These are phyloP conservation scores for Fusarium sp. DNA, from an alignment of 2,329 filamentous ascomycete species.

Conservation along the genomic window DNA sequence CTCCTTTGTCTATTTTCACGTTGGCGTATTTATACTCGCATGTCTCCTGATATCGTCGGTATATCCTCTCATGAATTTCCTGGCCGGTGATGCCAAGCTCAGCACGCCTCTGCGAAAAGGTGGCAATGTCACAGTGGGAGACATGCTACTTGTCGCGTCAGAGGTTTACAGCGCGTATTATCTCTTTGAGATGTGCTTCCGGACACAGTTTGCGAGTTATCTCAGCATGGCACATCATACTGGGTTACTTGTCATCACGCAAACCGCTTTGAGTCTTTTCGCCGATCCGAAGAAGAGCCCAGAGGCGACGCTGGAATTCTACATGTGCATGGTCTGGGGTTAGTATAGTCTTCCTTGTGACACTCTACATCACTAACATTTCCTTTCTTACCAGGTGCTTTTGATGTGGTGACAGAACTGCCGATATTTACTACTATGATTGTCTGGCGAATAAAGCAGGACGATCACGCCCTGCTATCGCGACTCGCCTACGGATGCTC, in stretches of 20 bases:
- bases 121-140: slow-evolving; percentile 2
- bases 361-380: background rate
- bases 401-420: slow-evolving; percentile 21
- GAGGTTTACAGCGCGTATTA: slow-evolving; percentile 23
- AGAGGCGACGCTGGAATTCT: slow-evolving; percentile 20
- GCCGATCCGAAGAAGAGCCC: slow-evolving; percentile 3
- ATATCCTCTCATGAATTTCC: slow-evolving; percentile 9
- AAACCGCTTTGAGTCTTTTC: slow-evolving; percentile 18
- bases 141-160: slow-evolving; percentile 1
- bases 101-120: background rate
- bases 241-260: background rate
- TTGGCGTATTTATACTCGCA: slow-evolving; percentile 11
- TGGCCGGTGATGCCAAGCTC: slow-evolving; percentile 5
- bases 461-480: background rate
- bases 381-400: background rate
- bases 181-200: slow-evolving; percentile 22
- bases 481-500: slow-evolving; percentile 13
- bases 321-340: slow-evolving; percentile 34
- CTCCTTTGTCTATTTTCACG: slow-evolving; percentile 21
- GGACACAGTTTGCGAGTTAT: slow-evolving; percentile 23
- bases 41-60: background rate
- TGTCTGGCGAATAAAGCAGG: slow-evolving; percentile 10
- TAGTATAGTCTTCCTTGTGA: background rate
- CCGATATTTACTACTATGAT: slow-evolving; percentile 22
- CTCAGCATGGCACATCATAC: slow-evolving; percentile 17